A percentile compares a stretch with the other conserved stretches of the same genome.
phyloP scores from a whole-genome alignment of 2,329 filamentous ascomycete species.

The Talaromyces rugulosus region DNA sequence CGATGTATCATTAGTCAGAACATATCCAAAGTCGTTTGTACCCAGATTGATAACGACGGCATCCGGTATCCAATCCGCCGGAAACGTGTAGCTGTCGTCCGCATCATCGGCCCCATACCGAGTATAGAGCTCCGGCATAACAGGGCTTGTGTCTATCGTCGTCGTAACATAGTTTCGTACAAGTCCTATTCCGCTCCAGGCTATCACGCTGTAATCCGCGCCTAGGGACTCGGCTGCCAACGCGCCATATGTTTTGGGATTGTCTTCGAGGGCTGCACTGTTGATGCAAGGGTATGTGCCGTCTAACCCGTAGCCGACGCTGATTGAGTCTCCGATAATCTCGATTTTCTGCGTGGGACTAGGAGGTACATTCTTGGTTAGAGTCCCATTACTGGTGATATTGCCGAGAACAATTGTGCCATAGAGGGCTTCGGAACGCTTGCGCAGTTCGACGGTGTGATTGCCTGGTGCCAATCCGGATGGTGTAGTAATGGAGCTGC shows the following conservation, averaged over 20 bases:
- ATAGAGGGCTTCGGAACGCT: slow-evolving; percentile 6
- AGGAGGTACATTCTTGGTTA: neutral
- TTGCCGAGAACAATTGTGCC: slow-evolving; percentile 3
- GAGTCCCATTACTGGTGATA: slow-evolving; percentile 3
- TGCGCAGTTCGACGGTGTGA: slow-evolving; percentile 6
- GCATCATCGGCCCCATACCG: slow-evolving; percentile 6
- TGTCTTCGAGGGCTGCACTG: slow-evolving; percentile 8
- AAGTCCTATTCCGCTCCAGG: slow-evolving; percentile 7
- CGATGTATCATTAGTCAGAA: neutral
- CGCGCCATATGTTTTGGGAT: slow-evolving; percentile 7
- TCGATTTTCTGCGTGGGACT: neutral
- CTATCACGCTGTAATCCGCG: slow-evolving; percentile 9
- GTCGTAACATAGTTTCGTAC: slow-evolving; percentile 1
- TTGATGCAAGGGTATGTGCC: slow-evolving; percentile 6
- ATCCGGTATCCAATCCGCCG: neutral
- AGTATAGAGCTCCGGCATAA: slow-evolving; percentile 7
- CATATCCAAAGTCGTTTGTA: slow-evolving; percentile 6
- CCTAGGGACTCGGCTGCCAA: neutral
- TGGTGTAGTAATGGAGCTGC: slow-evolving; percentile 1
- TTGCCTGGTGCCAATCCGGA: neutral
- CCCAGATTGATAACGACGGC: slow-evolving; percentile 10
- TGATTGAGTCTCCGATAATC: slow-evolving; percentile 9
- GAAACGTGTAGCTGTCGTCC: slow-evolving; percentile 5
- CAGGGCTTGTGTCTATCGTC: slow-evolving; percentile 1
- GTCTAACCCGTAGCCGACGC: slow-evolving; percentile 7